Evolutionary conservation across 1,139 yeast species (phyloP), one percentile per base, ranked within the genome.

Genomic region (Yamadazyma atmosphaerica): DNA sequence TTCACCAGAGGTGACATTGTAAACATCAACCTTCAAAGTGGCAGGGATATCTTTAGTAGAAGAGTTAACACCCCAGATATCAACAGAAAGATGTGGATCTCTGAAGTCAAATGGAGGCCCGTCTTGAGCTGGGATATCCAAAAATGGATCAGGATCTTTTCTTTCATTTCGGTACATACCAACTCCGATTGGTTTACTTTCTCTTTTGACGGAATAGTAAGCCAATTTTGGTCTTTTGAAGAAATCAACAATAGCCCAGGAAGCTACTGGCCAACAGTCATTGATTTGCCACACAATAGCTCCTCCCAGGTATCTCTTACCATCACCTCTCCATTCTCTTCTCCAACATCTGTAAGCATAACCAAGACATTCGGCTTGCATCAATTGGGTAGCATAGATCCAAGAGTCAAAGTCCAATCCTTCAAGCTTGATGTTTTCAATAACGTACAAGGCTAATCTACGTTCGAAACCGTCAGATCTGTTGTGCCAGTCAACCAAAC

Each of bases 241-340:
- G 50, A 55, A 69, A 48, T 73, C 79, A 25, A 66, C 55, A 22
- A 72, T 54, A 1, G 77, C 59, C 79, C 79, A 74, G 16, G 71
- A 61, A 3, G 74, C 58, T 7, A 61, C 72, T 3, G 79, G 79
- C 76, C 77, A 73, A 47, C 79, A 74, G 48, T 74, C 79, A 42
- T 74, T 72, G 17, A 70, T 52, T 50, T 73, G 79, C 79, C 79
- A 74, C 5, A 74, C 77, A 26, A 72, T 50, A 2, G 70, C 67
- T 0, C 77, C 77, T 11, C 73, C 73, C 32, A 51, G 49, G 38
- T 61, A 56, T 37, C 69, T 51, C 34, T 56, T 46, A 7, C 60
- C 59, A 12, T 57, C 56, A 2, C 65, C 63, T 29, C 58, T 52
- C 79, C 79, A 74, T 40, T 66, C 55, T 13, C 75, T 47, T 52